Evolutionary conservation across 495 filamentous ascomycete species (phyloP), one percentile per base, ranked within the genome.

Genomic region (Aspergillus hancockii): DNA sequence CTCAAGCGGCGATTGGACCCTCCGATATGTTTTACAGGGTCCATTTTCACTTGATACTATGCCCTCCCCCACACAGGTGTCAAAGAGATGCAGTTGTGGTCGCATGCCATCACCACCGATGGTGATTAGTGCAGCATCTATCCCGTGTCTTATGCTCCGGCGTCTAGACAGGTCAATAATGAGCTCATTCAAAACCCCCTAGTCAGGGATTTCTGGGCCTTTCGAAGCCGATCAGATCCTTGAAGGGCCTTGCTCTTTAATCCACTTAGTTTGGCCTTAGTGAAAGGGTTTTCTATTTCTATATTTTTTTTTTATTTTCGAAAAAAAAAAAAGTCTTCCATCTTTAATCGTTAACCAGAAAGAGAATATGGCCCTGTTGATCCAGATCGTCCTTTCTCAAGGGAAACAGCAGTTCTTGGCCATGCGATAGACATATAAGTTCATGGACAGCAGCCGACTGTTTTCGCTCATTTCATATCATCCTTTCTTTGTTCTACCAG

Each of bases 401-500:
- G 14, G 9, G 16, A 21, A 45, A 45, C 2, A 40, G 32, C 4
- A 8, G 30, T 40, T 23, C 51, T 54, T 38, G 32, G 51, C 19
- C 51, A 0, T 38, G 19, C 28, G 23, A 19, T 36, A 40, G n/a
- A 21, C 5, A 47, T 47, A 47, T 47, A 47, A 22, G 19, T 47
- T 12, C 43, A 13, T 22, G 9, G 21, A 47, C 8, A 1, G 18
- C 43, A 47, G 16, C 43, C 19, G 19, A 41, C 16, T 16, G 14
- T n/a, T 14, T 12, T 10, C 38, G 3, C 16, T 41, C 19, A 4
- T 45, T 51, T 23, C 21, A 43, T 16, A 28, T 52, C 46, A 55
- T 53, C n/a, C 36, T 25, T 28, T 50, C 52, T 60, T 21, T 59
- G 38, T 40, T 54, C 52, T 50, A 14, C n/a, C 21, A 46, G 54